Base-by-base conservation (phyloP, 1,284 basidiomycete genomes). In the Megacollybia platyphylla region DNA sequence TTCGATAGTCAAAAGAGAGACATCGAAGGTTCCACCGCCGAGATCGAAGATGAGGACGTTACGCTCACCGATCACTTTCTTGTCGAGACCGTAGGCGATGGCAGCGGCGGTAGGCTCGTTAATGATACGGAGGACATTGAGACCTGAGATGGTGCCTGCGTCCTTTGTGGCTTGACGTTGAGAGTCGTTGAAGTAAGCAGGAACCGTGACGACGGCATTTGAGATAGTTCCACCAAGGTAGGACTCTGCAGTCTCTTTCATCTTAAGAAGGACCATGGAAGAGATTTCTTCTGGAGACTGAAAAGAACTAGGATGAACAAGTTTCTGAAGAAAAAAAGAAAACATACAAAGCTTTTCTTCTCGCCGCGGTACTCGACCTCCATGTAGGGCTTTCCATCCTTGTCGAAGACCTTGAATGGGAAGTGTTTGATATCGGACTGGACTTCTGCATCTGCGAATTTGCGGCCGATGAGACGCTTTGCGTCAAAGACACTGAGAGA, bases 11-110 rank as follows among this genome's bases (percentile, higher is more conserved):
- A 87, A 64, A 49, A 86, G 78, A 41, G 83, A 85, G 42, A 85
- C 82, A 68, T 86, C 81, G 61, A 85, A 83, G 55, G 80, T 82
- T 59, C 82, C 87, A 64, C 87, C 87, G 51, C 87, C 87, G 44
- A 92, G 72, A 68, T 92, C 87, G 71, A 88, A 90, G 60, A 90
- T 83, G 57, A 88, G 72, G 45, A 87, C 76, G 57, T 87, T 85
- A 55, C 76, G 76, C 70, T 86, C 82, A 30, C 73, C 74, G 36
- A 59, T 56, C 40, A 70, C 68, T 65, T 82, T 81, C 64, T 80
- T 77, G 58, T 80, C 78, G 29, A 85, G 65, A 59, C 84, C 80
- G 64, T 81, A 85, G 55, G 84, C 75, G 55, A 80, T 63, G 37
- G 62, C 62, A 26, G 63, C 63, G 35, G 77, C 77, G 44, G 77